Evolutionary conservation across 2,329 filamentous ascomycete species (phyloP).

Genomic region (Nothopassalora personata): DNA sequence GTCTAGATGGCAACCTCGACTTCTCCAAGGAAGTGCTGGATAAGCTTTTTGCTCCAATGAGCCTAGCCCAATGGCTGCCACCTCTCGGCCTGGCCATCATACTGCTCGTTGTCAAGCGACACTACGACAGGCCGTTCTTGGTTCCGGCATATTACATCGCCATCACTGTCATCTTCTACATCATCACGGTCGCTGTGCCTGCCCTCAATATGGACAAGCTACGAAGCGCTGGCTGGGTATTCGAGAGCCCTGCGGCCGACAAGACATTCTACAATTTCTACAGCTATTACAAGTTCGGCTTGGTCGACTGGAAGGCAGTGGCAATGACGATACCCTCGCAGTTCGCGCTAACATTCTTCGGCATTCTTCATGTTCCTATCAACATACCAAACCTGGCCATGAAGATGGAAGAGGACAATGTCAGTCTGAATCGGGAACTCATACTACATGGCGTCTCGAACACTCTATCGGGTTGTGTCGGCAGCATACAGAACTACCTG

Average conservation of each 20-base stretch:
- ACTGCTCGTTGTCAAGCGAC: constrained; percentile 70
- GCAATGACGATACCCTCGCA: constrained; percentile 85
- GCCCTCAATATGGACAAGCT: constrained; percentile 62
- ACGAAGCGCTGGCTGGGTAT: constrained; percentile 79
- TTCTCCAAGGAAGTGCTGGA: constrained; percentile 73
- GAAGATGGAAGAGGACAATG: constrained; percentile 84
- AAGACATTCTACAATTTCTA: constrained; percentile 99
- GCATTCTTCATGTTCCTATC: constrained; percentile 93
- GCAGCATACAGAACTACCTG: constrained; percentile 92
- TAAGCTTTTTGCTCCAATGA: constrained; percentile 67
- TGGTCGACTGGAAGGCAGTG: constrained; percentile 76
- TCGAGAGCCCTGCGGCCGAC: constrained; percentile 73
- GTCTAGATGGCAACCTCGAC: constrained; percentile 76
- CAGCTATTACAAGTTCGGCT: constrained; percentile 65
- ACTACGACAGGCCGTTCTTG: constrained; percentile 75
- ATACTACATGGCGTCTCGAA: constrained; percentile 93
- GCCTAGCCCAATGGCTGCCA: constrained; percentile 74
- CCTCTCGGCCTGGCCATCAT: constrained; percentile 71
- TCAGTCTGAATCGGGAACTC: constrained; percentile 84
- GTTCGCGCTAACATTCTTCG: constrained; percentile 95
- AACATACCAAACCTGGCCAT: constrained; percentile 92
- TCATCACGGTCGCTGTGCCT: constrained; percentile 66
- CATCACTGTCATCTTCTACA: constrained; percentile 72
- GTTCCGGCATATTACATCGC: constrained; percentile 79
- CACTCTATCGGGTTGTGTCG: constrained; percentile 75